phyloP scores from a whole-genome alignment of 306 rosid species.

The Malus domestica region DNA sequence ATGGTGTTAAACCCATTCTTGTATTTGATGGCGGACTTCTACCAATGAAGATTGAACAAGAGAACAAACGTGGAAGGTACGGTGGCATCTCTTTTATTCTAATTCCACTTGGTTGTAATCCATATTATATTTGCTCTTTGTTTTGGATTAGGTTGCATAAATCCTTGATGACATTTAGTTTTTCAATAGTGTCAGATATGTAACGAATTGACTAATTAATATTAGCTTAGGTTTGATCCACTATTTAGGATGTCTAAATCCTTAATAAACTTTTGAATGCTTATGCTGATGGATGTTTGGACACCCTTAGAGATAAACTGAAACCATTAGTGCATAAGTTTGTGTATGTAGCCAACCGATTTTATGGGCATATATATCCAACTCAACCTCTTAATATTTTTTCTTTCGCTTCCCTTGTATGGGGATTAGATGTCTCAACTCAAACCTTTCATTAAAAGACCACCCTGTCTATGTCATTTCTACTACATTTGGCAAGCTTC shows the following conservation, averaged over 20 bases:
- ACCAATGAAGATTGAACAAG: slow-evolving; percentile 91
- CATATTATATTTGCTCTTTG: not conserved
- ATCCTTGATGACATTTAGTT: not conserved
- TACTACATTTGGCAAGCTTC: not conserved
- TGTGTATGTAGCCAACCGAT: not conserved
- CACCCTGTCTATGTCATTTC: not conserved
- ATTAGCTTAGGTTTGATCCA: not conserved
- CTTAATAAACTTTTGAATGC: not conserved
- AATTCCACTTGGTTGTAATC: not conserved
- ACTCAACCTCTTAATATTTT: not conserved
- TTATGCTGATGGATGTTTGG: not conserved
- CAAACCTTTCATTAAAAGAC: not conserved
- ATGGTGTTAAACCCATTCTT: slow-evolving; percentile 75
- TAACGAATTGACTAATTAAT: not conserved
- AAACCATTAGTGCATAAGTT: not conserved
- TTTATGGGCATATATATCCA: not conserved
- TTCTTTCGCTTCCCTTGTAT: not conserved
- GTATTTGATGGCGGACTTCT: slow-evolving; percentile 93
- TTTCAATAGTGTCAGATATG: not conserved
- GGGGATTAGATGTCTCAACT: not conserved
- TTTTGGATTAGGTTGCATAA: not conserved
- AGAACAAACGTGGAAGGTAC: slow-evolving; percentile 85
- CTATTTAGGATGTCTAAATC: not conserved
- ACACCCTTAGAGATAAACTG: not conserved
- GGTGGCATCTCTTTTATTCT: not conserved